phyloP scores from a whole-genome alignment of 2,329 filamentous ascomycete genomes.

The Colletotrichum spaethianum region DNA sequence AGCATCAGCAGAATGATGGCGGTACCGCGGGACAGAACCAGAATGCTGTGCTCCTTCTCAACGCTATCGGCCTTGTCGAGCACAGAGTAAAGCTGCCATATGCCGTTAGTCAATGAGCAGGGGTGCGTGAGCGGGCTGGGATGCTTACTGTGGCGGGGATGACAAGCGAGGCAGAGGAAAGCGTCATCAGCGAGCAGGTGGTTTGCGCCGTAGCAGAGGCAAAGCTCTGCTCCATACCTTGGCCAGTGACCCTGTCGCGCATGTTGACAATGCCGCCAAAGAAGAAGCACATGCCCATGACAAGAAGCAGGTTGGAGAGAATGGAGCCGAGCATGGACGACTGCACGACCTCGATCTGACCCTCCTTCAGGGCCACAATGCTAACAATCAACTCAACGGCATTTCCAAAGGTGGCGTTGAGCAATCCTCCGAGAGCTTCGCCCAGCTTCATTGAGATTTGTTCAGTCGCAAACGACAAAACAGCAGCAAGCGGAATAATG shows the following conservation, averaged over 20 bases:
- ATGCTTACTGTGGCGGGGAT: constrained; percentile 78
- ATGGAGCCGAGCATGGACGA: constrained; percentile 97
- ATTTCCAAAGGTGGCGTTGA: constrained; percentile 86
- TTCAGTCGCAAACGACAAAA: constrained; percentile 84
- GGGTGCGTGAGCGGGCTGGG: not conserved
- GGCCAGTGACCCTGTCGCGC: constrained; percentile 65
- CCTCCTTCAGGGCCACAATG: constrained; percentile 87
- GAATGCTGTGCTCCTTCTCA: constrained; percentile 69
- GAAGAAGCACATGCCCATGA: constrained; percentile 85
- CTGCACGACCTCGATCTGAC: constrained; percentile 96
- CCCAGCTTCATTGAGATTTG: constrained; percentile 81
- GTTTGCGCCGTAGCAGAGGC: constrained; percentile 84
- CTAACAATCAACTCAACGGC: constrained; percentile 89
- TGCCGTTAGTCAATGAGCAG: constrained; percentile 14
- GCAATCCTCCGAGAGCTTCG: constrained; percentile 79
- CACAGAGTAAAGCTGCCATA: constrained; percentile 73
- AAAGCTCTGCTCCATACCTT: constrained; percentile 78
- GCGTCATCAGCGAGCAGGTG: constrained; percentile 80
- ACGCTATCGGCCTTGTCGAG: constrained; percentile 62
- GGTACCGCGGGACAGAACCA: constrained; percentile 81
- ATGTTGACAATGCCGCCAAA: constrained; percentile 79
- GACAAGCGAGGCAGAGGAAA: constrained; percentile 83
- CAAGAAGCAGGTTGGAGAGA: constrained; percentile 92
- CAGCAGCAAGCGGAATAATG: constrained; percentile 81
- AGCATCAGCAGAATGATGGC: constrained; percentile 81